Base-by-base conservation (phyloP, 1,284 basidiomycete genomes). In the Tranzscheliella williamsii region DNA sequence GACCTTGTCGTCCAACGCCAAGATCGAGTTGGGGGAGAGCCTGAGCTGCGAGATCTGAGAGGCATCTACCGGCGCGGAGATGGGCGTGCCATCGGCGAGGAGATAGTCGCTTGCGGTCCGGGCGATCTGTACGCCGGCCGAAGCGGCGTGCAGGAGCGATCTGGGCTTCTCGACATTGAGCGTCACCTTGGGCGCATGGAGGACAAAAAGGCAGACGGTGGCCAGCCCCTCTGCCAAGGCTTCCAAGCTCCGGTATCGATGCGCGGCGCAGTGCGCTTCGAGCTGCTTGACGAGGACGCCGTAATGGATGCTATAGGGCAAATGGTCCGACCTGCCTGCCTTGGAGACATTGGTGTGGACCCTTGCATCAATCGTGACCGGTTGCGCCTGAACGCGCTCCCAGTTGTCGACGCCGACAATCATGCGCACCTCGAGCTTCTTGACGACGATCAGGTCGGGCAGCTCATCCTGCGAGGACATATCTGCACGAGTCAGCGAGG, bases 281-380 rank as follows among this genome's bases (percentile, higher is more conserved):
- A 78, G 55, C 37, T 71, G 70, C 47, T 69, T 78, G 48, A 65
- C 66, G 36, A 70, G 68, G 22, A 67, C 55, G 47, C 68, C 74
- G 35, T 76, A 76, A 54, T 76, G 75, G 53, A 87, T 81, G 2
- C 85, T 85, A 54, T 82, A 74, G 0, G 78, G 66, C 4, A 88
- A 76, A 56, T 86, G 81, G 71, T 89, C 87, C 4, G 80, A 78
- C 3, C 66, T 66, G 17, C 85, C 85, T 3, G 86, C 79, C 9
- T 71, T 65, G 11, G 80, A 79, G 15, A 87, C 79, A 63, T 86
- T 82, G 60, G 85, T 82, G 13, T 80, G 78, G 35, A 89, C 81
- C 7, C 78, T 76, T 7, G 87, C 73, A 30, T 84, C 83, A 43
- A 87, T 71, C 11, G 80, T 73, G n/a, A 88, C 79, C 0, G 85